Base-by-base conservation (phyloP, 2,329 filamentous ascomycete species). In the Aspergillus sergii region DNA sequence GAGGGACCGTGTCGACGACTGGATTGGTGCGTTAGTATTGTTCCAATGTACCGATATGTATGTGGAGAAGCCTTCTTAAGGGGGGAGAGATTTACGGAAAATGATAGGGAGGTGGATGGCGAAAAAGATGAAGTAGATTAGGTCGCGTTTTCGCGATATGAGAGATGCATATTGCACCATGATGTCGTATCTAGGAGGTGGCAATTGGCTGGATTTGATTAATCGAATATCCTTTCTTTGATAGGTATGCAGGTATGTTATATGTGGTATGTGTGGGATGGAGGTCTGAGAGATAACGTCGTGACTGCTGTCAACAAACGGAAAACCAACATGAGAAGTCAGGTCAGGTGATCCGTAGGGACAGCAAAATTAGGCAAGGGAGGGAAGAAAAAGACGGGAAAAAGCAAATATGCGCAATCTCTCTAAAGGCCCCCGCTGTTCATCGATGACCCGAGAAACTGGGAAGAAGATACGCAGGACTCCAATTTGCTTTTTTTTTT, bases 1-100 rank as follows among this genome's bases (percentile, higher is more conserved):
- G 79, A n/a, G 83, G 78, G 39, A 83, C 83, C 16, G 89, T 80
- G 70, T 91, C 88, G 71, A 90, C 82, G 48, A 83, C 87, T 89
- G 21, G 32, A 55, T 39, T 36, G 36, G 51, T 3, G n/a, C 32
- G 51, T 55, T 55, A 55, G 30, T 26, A 41, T 41, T 41, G 16
- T 41, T 41, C 16, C 39, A 41, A 41, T 41, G n/a, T 55, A 16
- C 34, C 9, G 23, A 19, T 23, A 14, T 54, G 19, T 36, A 21
- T 54, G 51, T 54, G 51, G 51, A 54, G 51, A 36, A 53, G 39
- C n/a, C 9, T 32, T 14, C 3, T 10, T 9, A 28, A 28, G 58
- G 48, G 23, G 2, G 11, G 48, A 26, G 50, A 41, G 56, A 66
- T 66, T 61, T 78, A 89, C 88, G 76, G 66, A 89, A 82, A 77